Evolutionary conservation across 225 moss, liverwort and hornwort species (phyloP), one percentile per base, ranked within the genome.

Genomic region (Sphagnum contortum): DNA sequence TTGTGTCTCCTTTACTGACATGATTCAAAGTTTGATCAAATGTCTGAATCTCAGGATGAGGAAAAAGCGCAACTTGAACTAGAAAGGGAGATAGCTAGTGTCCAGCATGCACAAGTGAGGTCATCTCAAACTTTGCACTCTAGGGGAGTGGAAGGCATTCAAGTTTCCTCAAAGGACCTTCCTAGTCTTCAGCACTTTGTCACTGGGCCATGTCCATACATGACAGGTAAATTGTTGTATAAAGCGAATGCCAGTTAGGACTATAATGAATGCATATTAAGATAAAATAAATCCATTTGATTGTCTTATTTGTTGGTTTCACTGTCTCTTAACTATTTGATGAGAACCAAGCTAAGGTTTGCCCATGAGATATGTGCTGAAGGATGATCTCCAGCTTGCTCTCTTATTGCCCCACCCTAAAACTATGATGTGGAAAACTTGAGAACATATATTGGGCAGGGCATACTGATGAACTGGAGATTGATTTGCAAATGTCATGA

Each of bases 21-120:
- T 29, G 29, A 29, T 29, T 29, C 29, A 29, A 29, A 29, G 29
- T 29, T 29, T 29, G 29, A 0, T 29, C 29, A 29, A 29, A 29
- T 29, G 29, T 29, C 29, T 1, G 0, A 29, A 12, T 67, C 73
- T 49, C 48, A 84, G 81, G 7, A 67, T 59, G 70, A 84, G 63
- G 84, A 84, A 44, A 84, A 73, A 66, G 9, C 73, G 58, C 78
- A 78, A 44, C 64, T 66, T 58, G 81, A 84, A 66, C 73, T 84
- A 55, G 78, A 84, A 65, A 78, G n/a, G 48, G 81, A 84, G 71
- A 60, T 78, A 50, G 73, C 77, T 69, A 73, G 59, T 65, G 64
- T 55, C 63, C 74, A 72, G 62, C 77, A 80, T 61, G 66, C 71
- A 3, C 76, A 83, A 61, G 80, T 63, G 9, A 70, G 62, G 60